phyloP scores from a whole-genome alignment of 192 early-diverging fungal genomes.

The Linnemannia exigua region DNA sequence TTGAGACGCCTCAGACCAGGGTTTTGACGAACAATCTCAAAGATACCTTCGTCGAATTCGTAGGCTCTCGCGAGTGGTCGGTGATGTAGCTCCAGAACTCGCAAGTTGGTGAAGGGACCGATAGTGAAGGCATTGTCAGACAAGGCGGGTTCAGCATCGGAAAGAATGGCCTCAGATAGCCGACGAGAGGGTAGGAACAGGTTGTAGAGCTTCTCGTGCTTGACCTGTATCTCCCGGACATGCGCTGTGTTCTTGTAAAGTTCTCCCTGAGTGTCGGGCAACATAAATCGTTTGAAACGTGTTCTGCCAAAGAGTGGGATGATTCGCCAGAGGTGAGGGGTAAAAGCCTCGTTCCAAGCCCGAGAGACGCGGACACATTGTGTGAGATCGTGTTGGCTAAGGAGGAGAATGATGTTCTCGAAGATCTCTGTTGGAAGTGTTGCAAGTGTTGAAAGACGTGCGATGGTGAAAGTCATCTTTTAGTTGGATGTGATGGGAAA shows the following conservation, averaged over 20 bases:
- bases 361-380: background rate
- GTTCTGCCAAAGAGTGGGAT: background rate
- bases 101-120: background rate
- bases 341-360: background rate
- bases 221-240: background rate
- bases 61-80: too few relatives aligned
- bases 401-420: background rate
- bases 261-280: too few relatives aligned
- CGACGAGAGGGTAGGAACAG: background rate
- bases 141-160: background rate
- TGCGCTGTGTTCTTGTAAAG: too few relatives aligned
- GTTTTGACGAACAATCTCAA: slow-evolving; percentile 2
- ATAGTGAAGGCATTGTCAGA: background rate
- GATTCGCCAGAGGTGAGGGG: background rate
- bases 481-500: background rate
- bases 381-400: background rate
- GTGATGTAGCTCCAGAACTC: background rate
- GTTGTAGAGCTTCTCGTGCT: background rate
- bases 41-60: background rate
- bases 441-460: background rate
- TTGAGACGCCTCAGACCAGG: background rate
- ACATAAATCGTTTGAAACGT: background rate
- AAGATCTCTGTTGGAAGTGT: slow-evolving; percentile 9
- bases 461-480: background rate
- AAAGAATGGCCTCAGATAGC: too few relatives aligned